Percentiles rank a stretch among this genome's conserved stretches.
Evolutionary conservation across 1,284 basidiomycete genomes (phyloP).

Genomic region (Ganoderma resinaceum): DNA sequence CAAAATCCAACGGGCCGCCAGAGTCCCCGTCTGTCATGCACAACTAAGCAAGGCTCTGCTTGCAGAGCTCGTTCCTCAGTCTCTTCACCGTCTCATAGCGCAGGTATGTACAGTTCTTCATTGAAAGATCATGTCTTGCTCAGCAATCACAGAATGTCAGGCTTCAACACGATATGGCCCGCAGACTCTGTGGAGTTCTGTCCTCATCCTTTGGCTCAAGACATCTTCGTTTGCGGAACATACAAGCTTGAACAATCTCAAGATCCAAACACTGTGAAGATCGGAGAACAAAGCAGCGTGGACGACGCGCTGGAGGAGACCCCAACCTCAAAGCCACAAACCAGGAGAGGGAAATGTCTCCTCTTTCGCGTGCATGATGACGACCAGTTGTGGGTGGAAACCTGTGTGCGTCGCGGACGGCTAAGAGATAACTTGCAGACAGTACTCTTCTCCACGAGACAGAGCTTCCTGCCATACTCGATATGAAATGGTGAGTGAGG

Average conservation of each 20-base stretch:
- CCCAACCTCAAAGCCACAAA: conserved; percentile 40
- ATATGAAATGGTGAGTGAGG: conserved; percentile 85
- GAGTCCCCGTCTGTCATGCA: no score
- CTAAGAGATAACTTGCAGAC: conserved; percentile 11
- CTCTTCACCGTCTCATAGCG: no score
- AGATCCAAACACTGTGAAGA: conserved; percentile 12
- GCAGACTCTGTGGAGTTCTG: conserved; percentile 95
- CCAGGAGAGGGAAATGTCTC: conserved; percentile 71
- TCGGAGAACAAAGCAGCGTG: not conserved
- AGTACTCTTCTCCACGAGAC: conserved; percentile 76
- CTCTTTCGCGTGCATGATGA: conserved; percentile 58
- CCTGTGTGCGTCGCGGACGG: not conserved
- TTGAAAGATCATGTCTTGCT: not conserved
- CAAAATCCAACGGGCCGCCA: conserved; percentile 6
- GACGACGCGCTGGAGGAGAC: conserved; percentile 12
- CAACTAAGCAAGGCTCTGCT: no score
- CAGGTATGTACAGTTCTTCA: not conserved
- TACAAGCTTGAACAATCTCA: conserved; percentile 73
- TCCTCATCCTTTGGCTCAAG: conserved; percentile 62
- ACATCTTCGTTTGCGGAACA: conserved; percentile 88
- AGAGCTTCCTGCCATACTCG: conserved; percentile 84
- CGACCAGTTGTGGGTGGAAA: conserved; percentile 28
- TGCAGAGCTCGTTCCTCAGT: not conserved
- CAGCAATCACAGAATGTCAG: conserved; percentile 17
- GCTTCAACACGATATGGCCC: conserved; percentile 78